Conservation (phyloP, 495 filamentous ascomycete genomes). For the Xylaria acuta region DNA sequence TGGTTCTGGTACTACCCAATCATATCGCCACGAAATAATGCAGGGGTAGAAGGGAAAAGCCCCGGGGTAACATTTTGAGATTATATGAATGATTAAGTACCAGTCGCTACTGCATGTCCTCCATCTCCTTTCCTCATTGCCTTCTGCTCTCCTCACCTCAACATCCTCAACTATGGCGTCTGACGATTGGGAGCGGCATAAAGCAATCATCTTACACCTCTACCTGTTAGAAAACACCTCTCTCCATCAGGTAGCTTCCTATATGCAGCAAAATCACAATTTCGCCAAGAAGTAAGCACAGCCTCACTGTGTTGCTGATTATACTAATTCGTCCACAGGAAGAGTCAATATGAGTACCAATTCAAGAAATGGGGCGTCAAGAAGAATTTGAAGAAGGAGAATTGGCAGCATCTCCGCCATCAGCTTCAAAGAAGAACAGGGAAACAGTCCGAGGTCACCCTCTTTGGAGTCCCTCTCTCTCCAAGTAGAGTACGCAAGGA, state of each 20-base stretch:
- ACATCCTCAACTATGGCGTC: conserved; percentile 9
- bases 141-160: background rate
- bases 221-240: background rate
- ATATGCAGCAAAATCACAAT: conserved; percentile 11
- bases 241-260: background rate
- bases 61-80: background rate
- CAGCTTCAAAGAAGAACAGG: background rate
- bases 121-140: background rate
- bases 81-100: background rate
- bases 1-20: background rate
- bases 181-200: conserved; percentile 12
- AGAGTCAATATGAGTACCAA: conserved; percentile 8
- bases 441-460: background rate
- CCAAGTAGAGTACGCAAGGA: background rate
- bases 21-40: background rate
- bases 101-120: background rate
- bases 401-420: conserved; percentile 1
- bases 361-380: conserved; percentile 17
- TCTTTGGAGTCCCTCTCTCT: background rate
- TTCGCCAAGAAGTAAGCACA: conserved; percentile 14
- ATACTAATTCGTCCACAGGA: background rate
- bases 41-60: background rate
- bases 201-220: background rate
- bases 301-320: background rate
- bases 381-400: conserved; percentile 11